These are phyloP conservation scores for Calocybe gangraenosa DNA, from an alignment of 768 basidiomycete species.

Conservation along the genomic window DNA sequence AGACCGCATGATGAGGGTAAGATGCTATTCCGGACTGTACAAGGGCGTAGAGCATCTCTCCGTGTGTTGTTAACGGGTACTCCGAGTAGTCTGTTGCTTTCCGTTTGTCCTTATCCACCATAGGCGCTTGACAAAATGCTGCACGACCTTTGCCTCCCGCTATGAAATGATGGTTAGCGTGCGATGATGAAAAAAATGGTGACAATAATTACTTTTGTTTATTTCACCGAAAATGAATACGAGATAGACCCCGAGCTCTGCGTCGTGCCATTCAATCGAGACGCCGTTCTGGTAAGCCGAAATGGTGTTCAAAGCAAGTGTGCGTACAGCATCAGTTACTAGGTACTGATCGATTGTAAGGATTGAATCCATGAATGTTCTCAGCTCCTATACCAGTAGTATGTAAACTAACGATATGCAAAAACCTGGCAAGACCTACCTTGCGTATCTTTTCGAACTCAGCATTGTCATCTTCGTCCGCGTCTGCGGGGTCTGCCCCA, in stretches of 20 bases:
- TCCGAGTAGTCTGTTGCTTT: slow-evolving; percentile 69
- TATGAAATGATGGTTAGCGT: slow-evolving; percentile 21
- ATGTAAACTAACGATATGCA: slow-evolving; percentile 6
- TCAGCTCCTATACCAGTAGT: slow-evolving; percentile 59
- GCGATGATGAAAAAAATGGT: not conserved
- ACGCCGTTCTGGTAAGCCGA: slow-evolving; percentile 62
- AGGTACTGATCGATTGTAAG: slow-evolving; percentile 82
- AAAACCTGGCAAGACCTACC: slow-evolving; percentile 33
- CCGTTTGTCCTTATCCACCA: slow-evolving; percentile 62
- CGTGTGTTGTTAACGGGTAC: slow-evolving; percentile 84
- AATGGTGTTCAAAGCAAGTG: slow-evolving; percentile 71
- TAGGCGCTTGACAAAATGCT: slow-evolving; percentile 79
- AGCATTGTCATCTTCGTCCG: slow-evolving; percentile 83
- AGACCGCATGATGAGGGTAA: slow-evolving; percentile 81
- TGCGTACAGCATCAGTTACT: slow-evolving; percentile 72
- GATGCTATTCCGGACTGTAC: slow-evolving; percentile 78
- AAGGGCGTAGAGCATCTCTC: slow-evolving; percentile 83
- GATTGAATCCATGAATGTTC: slow-evolving; percentile 83
- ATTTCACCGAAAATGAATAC: slow-evolving; percentile 94
- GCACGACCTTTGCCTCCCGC: slow-evolving; percentile 77
- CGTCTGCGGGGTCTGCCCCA: slow-evolving; percentile 73
- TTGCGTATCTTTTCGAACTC: slow-evolving; percentile 85
- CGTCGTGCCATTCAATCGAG: slow-evolving; percentile 83
- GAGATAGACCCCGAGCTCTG: slow-evolving; percentile 89
- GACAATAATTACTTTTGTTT: slow-evolving; percentile 60